Conservation (phyloP, 129 eudicot genomes). For the Flaveria robusta region DNA sequence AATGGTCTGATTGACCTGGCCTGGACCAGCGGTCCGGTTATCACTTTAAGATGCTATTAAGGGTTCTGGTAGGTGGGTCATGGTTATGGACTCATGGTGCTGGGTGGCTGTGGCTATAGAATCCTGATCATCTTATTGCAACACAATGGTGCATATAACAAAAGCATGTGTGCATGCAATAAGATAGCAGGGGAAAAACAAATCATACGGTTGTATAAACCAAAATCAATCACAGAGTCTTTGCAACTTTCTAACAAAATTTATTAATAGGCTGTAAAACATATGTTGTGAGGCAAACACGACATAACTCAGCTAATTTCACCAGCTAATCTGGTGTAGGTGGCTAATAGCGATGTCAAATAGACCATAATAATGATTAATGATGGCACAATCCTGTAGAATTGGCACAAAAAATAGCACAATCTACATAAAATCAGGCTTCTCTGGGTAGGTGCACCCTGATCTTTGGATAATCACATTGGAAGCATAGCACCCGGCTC, state of each 20-base stretch:
- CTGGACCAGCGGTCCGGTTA: too few relatives aligned
- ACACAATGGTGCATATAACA: neutral
- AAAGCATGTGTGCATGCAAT: neutral
- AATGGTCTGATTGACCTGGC: too few relatives aligned
- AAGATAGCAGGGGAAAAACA: neutral
- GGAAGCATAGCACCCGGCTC: conserved; percentile 86
- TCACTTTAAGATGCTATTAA: too few relatives aligned
- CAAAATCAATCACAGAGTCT: neutral
- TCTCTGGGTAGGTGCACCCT: conserved; percentile 95
- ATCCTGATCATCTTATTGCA: neutral
- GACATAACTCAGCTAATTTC: too few relatives aligned
- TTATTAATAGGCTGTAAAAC: conserved; percentile 21
- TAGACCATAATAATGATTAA: neutral
- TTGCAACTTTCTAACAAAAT: conserved; percentile 9
- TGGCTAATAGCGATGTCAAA: conserved; percentile 20
- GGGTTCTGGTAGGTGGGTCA: too few relatives aligned
- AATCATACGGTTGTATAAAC: neutral
- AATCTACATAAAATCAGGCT: conserved; percentile 55
- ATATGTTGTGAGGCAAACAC: neutral
- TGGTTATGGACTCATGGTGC: too few relatives aligned
- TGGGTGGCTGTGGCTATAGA: too few relatives aligned
- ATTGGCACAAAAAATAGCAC: neutral
- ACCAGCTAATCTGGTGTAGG: neutral
- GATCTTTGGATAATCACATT: conserved; percentile 81
- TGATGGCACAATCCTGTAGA: neutral